Percentiles rank a stretch among this genome's conserved stretches.
phyloP scores from a whole-genome alignment of 1,139 yeast genomes.

The Debaryomycetaceae sp. region DNA sequence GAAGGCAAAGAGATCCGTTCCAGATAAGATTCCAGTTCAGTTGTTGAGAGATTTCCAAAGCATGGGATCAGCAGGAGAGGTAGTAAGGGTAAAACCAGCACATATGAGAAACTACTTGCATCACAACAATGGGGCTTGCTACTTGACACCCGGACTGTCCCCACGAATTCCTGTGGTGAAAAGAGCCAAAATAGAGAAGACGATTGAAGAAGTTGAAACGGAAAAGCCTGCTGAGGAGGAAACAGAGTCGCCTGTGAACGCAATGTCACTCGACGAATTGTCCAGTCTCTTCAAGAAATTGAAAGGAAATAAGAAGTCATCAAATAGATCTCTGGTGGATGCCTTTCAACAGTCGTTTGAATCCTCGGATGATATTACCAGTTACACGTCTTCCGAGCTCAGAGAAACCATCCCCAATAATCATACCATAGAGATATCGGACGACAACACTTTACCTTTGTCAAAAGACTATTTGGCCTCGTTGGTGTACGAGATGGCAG shows the following conservation, averaged over 20 bases:
- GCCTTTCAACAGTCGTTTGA: constrained; percentile 6
- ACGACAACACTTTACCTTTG: constrained; percentile 22
- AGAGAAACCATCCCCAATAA: constrained; percentile 28
- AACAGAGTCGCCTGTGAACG: constrained; percentile 12
- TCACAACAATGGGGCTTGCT: constrained; percentile 67
- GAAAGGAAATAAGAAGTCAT: constrained; percentile 10
- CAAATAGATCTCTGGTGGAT: constrained; percentile 4
- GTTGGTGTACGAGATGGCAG: constrained; percentile 26
- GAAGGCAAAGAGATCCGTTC: constrained; percentile 6
- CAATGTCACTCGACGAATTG: constrained; percentile 41
- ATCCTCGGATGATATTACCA: constrained; percentile 7
- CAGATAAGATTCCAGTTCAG: constrained; percentile 63
- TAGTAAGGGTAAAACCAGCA: constrained; percentile 74
- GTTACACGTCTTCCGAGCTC: constrained; percentile 30
- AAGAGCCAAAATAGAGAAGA: constrained; percentile 12
- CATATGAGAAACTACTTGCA: constrained; percentile 79
- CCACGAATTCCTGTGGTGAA: constrained; percentile 64
- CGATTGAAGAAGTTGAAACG: constrained; percentile 8
- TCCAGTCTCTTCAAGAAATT: constrained; percentile 32
- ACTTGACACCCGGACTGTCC: constrained; percentile 50
- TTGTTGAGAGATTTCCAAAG: constrained; percentile 62
- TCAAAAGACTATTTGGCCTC: constrained; percentile 22
- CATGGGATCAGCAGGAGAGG: constrained; percentile 65
- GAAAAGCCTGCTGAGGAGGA: constrained; percentile 6
- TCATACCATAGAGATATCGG: constrained; percentile 16